Conservation (phyloP, 306 rosid species). For the Rosa rugosa region DNA sequence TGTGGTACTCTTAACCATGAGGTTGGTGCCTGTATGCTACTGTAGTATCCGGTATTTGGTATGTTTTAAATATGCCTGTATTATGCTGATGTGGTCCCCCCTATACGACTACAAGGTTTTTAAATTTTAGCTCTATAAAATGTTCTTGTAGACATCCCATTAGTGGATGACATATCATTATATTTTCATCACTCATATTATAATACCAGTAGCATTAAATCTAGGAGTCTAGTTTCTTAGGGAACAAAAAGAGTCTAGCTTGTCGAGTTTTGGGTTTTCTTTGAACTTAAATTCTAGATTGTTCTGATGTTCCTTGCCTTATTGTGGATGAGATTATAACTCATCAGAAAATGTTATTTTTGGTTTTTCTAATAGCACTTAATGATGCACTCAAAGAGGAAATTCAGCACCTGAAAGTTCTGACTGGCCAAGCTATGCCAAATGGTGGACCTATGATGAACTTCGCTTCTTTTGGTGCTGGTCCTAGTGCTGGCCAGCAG, state of each 20-base stretch:
- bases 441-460: conserved; percentile 87
- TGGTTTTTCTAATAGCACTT: conserved; percentile 49
- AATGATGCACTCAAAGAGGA: conserved; percentile 93
- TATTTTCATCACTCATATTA: not conserved
- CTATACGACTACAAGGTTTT: not conserved
- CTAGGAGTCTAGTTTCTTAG: not conserved
- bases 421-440: conserved; percentile 84
- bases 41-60: no score
- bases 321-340: not conserved
- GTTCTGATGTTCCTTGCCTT: not conserved
- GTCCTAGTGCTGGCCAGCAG: conserved; percentile 54
- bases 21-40: not conserved
- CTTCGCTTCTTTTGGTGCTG: conserved; percentile 57
- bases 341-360: not conserved
- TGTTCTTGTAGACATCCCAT: not conserved
- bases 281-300: not conserved
- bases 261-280: not conserved
- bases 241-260: not conserved
- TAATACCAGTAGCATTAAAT: not conserved
- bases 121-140: not conserved
- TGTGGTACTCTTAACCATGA: not conserved
- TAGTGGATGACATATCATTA: not conserved
- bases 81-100: not conserved
- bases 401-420: conserved; percentile 84
- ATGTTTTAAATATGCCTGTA: not conserved